phyloP scores from a whole-genome alignment of 164 flowering plant species.

The Malania oleifera region DNA sequence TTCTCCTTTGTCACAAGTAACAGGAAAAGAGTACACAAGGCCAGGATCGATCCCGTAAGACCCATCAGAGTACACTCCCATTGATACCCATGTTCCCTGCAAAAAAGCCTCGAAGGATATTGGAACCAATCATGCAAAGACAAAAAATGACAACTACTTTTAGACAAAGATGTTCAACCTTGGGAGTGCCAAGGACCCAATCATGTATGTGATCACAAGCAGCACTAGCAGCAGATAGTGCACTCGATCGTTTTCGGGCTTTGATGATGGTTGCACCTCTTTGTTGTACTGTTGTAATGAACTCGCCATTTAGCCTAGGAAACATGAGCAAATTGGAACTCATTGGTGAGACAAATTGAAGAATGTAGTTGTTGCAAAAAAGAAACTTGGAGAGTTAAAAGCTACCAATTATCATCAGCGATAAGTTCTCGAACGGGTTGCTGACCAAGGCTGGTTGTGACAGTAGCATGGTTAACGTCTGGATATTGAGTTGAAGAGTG shows the following conservation, averaged over 20 bases:
- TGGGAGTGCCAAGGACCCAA: constrained; percentile 83
- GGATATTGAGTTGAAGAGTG: constrained; percentile 94
- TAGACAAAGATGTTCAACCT: constrained; percentile 31
- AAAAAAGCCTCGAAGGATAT: constrained; percentile 3
- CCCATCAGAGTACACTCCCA: constrained; percentile 95
- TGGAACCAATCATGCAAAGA: background rate
- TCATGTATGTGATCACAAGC: constrained; percentile 87
- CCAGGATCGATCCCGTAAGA: constrained; percentile 74
- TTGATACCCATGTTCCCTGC: constrained; percentile 87
- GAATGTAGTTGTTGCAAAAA: background rate
- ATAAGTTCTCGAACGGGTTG: no score
- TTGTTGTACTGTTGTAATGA: constrained; percentile 73
- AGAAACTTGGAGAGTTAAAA: background rate
- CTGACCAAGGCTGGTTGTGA: constrained; percentile 38
- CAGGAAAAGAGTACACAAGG: constrained; percentile 89
- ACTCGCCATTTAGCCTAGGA: constrained; percentile 73
- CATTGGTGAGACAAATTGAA: no score
- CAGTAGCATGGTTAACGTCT: constrained; percentile 80
- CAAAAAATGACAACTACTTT: background rate
- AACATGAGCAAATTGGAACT: no score
- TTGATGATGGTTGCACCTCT: constrained; percentile 80
- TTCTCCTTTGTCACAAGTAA: constrained; percentile 76
- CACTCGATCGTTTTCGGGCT: constrained; percentile 79
- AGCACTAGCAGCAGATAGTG: constrained; percentile 91
- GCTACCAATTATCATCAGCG: no score